Evolutionary conservation across 331 rosid genomes (phyloP), one percentile per base, ranked within the genome.

Genomic region (Malus hybrid): DNA sequence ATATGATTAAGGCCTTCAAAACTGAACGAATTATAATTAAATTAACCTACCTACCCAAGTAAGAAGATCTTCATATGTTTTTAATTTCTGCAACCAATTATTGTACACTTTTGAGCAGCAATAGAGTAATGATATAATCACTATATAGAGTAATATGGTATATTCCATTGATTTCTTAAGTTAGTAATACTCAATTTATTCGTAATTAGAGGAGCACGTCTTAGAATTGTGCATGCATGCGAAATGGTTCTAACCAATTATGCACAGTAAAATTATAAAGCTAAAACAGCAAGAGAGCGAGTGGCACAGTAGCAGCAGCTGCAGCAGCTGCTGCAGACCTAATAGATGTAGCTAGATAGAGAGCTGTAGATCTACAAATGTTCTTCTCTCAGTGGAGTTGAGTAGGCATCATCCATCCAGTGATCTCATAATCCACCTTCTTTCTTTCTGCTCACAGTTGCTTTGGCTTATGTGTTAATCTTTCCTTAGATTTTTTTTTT

Each of bases 401-500:
- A 52, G 87, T 85, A 77, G 58, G 89, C 81, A 83, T 83, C 89
- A 83, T 26, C 78, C 36, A 62, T 62, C 36, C 80, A 72, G 78
- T 78, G 77, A 82, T 82, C 71, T 83, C 80, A 71, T 70, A 63
- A 68, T 68, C 77, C 72, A 19, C 28, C 55, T 34, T 68, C 53
- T 67, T 42, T 42, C 48, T 62, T n/a, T 33, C 72, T 61, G 16
- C 33, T 52, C 46, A 39, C 44, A 9, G 66, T 65, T 67, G 28
- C 71, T 66, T 64, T 72, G 72, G 44, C 44, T 75, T 75, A 53
- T 74, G 68, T 63, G 70, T 11, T 30, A 44, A 79, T 79, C 81
- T 78, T 68, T 28, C 78, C 70, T 75, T 81, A 63, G 91, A 86
- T 88, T 82, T 88, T 73, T 56, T 79, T 83, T 83, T 83, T 83